phyloP scores from a whole-genome alignment of 441 rosid genomes.

The Mallotus japonicus region DNA sequence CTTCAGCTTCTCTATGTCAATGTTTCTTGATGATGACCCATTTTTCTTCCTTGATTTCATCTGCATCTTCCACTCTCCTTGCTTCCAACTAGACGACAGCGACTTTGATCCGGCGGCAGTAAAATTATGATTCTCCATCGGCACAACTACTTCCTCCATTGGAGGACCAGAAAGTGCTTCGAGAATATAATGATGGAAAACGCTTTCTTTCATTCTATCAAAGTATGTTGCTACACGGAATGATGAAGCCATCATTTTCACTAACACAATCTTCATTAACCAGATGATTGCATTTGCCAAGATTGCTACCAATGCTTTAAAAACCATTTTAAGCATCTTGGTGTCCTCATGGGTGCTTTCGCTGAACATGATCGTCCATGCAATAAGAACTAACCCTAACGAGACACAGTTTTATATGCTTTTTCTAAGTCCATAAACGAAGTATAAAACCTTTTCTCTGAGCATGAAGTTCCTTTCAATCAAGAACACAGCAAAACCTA shows the following conservation, averaged over 20 bases:
- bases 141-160: constrained; percentile 21
- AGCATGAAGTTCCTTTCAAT: constrained; percentile 46
- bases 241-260: constrained; percentile 39
- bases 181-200: constrained; percentile 40
- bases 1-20: constrained; percentile 43
- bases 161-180: constrained; percentile 40
- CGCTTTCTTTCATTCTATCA: constrained; percentile 42
- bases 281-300: constrained; percentile 38
- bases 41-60: constrained; percentile 23
- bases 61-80: constrained; percentile 6
- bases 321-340: constrained; percentile 33
- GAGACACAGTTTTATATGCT: constrained; percentile 44
- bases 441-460: constrained; percentile 52
- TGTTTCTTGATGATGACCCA: constrained; percentile 29
- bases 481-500: constrained; percentile 37
- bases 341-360: constrained; percentile 23
- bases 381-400: constrained; percentile 43
- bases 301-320: constrained; percentile 33
- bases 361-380: constrained; percentile 46
- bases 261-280: constrained; percentile 38
- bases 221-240: constrained; percentile 40
- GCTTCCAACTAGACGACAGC: constrained; percentile 30
- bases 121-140: not conserved
- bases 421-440: constrained; percentile 42
- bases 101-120: not conserved